Percentiles rank a stretch among this genome's conserved stretches.
phyloP scores from a whole-genome alignment of 176 grass and related monocot species.

The Oropetium thomaeum region DNA sequence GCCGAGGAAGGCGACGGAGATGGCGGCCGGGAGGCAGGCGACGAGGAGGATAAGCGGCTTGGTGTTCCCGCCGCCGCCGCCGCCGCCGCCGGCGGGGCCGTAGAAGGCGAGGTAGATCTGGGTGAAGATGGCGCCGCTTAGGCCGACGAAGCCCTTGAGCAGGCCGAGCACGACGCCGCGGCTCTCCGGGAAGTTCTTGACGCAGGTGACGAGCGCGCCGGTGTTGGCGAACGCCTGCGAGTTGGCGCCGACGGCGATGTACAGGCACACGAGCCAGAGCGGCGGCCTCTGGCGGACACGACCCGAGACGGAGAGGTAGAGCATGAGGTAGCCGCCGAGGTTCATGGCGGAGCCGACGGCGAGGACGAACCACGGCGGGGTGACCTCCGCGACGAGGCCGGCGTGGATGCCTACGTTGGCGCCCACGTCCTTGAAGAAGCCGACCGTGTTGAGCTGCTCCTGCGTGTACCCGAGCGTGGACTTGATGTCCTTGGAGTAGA shows the following conservation, averaged over 20 bases:
- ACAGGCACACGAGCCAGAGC: conserved; percentile 71
- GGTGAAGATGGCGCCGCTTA: conserved; percentile 78
- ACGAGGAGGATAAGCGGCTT: conserved; percentile 45
- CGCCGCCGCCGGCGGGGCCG: no score
- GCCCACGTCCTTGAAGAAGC: conserved; percentile 67
- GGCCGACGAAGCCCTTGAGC: conserved; percentile 78
- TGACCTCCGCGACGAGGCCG: conserved; percentile 46
- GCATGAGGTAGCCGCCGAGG: conserved; percentile 54
- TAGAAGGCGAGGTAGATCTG: conserved; percentile 76
- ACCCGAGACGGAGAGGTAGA: conserved; percentile 53
- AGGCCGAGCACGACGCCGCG: conserved; percentile 70
- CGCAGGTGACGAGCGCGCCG: conserved; percentile 65
- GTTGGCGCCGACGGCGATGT: conserved; percentile 75
- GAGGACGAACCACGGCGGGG: conserved; percentile 43
- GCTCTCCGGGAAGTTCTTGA: conserved; percentile 75
- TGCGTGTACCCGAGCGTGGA: conserved; percentile 41
- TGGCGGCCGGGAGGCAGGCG: conserved; percentile 42
- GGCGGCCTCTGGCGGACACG: not conserved
- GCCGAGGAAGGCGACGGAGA: conserved; percentile 32
- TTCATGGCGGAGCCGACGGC: conserved; percentile 50
- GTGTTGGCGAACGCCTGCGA: conserved; percentile 87
- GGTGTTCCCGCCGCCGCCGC: conserved; percentile 28
- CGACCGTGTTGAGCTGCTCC: conserved; percentile 56
- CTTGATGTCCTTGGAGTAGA: conserved; percentile 75
- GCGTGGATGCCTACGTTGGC: conserved; percentile 55